These are phyloP conservation scores for Aspergillus pseudoterreus DNA, from an alignment of 2,329 filamentous ascomycete species.

Conservation along the genomic window DNA sequence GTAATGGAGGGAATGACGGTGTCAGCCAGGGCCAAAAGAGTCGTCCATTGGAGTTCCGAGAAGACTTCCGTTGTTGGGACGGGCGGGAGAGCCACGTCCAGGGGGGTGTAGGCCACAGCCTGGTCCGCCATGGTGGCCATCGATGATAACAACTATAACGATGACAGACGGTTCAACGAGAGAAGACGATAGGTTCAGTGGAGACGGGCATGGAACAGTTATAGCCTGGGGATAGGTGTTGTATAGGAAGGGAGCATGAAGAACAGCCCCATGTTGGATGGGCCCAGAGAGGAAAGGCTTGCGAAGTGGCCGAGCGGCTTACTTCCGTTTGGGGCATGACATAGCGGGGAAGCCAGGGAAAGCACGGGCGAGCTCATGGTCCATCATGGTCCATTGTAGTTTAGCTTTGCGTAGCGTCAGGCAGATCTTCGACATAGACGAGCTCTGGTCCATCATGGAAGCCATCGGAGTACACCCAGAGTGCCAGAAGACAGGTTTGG, in stretches of 20 bases:
- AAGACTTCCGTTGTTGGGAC: constrained; percentile 47
- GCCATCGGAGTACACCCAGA: too few relatives aligned
- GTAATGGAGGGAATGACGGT: constrained; percentile 54
- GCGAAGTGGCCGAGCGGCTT: constrained; percentile 2
- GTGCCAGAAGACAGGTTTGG: too few relatives aligned
- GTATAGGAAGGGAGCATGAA: not conserved
- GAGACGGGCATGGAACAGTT: not conserved
- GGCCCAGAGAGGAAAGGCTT: constrained; percentile 10
- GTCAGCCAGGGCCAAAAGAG: constrained; percentile 55
- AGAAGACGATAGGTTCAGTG: not conserved
- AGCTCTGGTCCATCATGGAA: too few relatives aligned
- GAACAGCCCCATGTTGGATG: not conserved
- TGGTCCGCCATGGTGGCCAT: constrained; percentile 18
- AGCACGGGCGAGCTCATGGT: not conserved
- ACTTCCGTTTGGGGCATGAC: not conserved
- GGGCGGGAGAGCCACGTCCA: constrained; percentile 47
- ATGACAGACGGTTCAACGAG: not conserved
- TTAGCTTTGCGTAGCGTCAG: too few relatives aligned
- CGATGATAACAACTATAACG: constrained; percentile 1
- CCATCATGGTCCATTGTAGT: not conserved
- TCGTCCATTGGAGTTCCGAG: constrained; percentile 56
- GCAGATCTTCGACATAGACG: too few relatives aligned
- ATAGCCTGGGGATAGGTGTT: not conserved
- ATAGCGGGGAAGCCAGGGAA: not conserved
- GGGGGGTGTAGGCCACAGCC: constrained; percentile 24